Conservation (phyloP, 202 grass and related monocot genomes). For the Panicum hallii region DNA sequence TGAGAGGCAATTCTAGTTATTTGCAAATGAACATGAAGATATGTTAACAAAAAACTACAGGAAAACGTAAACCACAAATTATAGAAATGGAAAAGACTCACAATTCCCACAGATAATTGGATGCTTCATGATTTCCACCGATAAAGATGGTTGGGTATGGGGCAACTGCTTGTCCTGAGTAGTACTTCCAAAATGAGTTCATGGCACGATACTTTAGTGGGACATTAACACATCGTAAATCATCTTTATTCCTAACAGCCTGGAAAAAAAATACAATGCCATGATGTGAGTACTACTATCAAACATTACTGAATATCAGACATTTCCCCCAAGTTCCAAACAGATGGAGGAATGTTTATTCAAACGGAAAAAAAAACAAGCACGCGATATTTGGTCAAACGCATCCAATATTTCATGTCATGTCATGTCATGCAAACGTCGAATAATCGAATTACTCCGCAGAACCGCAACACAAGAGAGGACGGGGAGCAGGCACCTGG, state of each 20-base stretch:
- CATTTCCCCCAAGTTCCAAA: neutral
- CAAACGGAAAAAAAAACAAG: neutral
- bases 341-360: neutral
- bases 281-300: neutral
- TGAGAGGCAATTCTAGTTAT: neutral
- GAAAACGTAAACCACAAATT: constrained; percentile 13
- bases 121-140: constrained; percentile 90
- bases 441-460: neutral
- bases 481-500: constrained; percentile 53
- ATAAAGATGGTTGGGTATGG: constrained; percentile 94
- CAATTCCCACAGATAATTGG: constrained; percentile 96
- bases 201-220: constrained; percentile 60
- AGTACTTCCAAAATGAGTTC: constrained; percentile 96
- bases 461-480: neutral
- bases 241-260: constrained; percentile 79
- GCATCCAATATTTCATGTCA: neutral
- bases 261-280: constrained; percentile 41
- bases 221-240: constrained; percentile 70
- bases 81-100: constrained; percentile 50
- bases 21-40: constrained; percentile 22
- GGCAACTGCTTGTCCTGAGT: constrained; percentile 79
- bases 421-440: neutral
- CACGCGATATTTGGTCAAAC: neutral
- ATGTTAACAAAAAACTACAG: neutral
- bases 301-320: neutral